Base-by-base conservation (phyloP, 1,284 basidiomycete genomes). In the Tylopilus sp. region DNA sequence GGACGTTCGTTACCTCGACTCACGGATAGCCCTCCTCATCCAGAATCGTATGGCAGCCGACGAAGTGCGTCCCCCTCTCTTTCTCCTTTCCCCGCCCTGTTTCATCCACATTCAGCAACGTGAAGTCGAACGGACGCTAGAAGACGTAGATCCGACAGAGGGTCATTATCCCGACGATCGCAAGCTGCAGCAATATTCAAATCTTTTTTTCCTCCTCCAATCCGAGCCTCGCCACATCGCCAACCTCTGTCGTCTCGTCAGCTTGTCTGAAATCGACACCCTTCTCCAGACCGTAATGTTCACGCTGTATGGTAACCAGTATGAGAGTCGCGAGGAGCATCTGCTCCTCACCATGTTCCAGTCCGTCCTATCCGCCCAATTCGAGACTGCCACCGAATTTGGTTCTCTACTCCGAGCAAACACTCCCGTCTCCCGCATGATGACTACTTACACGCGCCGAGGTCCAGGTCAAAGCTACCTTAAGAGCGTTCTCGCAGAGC, bases 281-380 rank as follows among this genome's bases (percentile, higher is more conserved):
- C 86, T 99, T 47, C 82, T 99, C 21, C 97, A 99, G 70, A 99
- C 97, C 4, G 96, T 99, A 72, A 99, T 99, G 97, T 99, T 99
- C 73, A 98, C 96, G 16, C 82, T 99, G 30, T 99, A 98, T 69
- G 97, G 96, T 58, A 98, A 98, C 75, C 97, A 99, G 72, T 99
- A 99, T 75, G 97, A 99, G 74, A 93, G 90, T 64, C 80, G 96
- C 60, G 97, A 99, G 74, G 97, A 99, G 72, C 97, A 99, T 71
- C 74, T 99, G 41, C 84, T 99, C 49, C 78, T 99, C 58, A 98
- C 96, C 52, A 98, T 99, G 96, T 98, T 99, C 73, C 81, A 98
- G 77, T 96, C 92, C 59, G 97, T 99, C 3, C 76, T 99, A 10
- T 95, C 95, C 16, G 94, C 96, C 12, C 97, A 99, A 70, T 98